Evolutionary conservation across 2,329 filamentous ascomycete genomes (phyloP).

Genomic region (Myriosclerotinia curreyana): DNA sequence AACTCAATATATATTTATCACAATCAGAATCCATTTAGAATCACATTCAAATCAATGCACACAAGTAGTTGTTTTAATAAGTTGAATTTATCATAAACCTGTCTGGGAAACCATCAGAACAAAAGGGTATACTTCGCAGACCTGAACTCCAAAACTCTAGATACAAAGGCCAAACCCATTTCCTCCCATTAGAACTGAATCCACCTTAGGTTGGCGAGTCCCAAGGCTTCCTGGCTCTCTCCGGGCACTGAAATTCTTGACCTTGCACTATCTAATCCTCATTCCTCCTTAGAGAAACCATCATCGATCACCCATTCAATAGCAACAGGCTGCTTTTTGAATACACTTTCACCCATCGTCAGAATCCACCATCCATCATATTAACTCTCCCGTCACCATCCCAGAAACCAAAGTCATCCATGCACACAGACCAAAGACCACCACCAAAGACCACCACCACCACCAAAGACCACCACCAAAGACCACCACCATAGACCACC

Average conservation of each 20-base stretch:
- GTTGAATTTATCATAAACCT: not conserved
- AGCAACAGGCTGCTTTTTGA: not conserved
- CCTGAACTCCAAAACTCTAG: not conserved
- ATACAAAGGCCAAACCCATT: not conserved
- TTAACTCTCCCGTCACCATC: not conserved
- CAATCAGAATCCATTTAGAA: not conserved
- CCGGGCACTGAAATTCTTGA: not conserved
- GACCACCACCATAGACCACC: not conserved
- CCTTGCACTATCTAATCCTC: not conserved
- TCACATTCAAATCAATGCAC: not conserved
- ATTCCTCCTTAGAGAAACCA: no score
- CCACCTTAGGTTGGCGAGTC: conserved; percentile 1
- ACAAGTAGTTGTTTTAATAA: not conserved
- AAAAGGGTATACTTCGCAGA: not conserved
- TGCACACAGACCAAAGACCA: not conserved
- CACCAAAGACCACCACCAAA: not conserved
- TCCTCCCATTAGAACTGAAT: conserved; percentile 8
- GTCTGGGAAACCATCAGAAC: conserved; percentile 4
- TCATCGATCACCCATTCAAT: not conserved
- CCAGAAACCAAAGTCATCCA: not conserved
- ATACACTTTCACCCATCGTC: not conserved
- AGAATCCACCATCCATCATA: not conserved
- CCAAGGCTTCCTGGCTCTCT: conserved; percentile 6
- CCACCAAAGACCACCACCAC: not conserved
- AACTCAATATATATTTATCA: not conserved